These are phyloP conservation scores for Eragrostis curvula DNA, from an alignment of 176 grass and related monocot species.

Conservation along the genomic window DNA sequence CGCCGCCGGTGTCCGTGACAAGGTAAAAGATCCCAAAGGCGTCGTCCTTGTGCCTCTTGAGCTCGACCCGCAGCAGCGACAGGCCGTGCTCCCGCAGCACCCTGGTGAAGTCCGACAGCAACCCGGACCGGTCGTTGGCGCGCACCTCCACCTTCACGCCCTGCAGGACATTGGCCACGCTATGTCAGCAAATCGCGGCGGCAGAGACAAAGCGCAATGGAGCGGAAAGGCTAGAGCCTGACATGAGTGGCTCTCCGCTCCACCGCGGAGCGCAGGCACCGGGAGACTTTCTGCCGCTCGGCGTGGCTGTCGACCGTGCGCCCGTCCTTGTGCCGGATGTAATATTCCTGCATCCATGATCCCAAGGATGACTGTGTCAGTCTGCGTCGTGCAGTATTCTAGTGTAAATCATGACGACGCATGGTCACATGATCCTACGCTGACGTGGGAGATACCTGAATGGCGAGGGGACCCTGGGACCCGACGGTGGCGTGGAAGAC, in stretches of 20 bases:
- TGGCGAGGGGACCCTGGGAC: conserved; percentile 62
- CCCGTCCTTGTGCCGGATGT: conserved; percentile 78
- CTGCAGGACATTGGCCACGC: conserved; percentile 38
- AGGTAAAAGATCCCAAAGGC: conserved; percentile 53
- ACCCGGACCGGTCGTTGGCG: conserved; percentile 46
- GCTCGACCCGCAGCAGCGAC: conserved; percentile 47
- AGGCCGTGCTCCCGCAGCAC: conserved; percentile 63
- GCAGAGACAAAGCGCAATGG: not conserved
- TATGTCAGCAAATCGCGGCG: not conserved
- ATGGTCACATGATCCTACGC: not conserved
- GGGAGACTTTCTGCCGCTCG: conserved; percentile 68
- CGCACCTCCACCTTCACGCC: conserved; percentile 58
- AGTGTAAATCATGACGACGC: not conserved
- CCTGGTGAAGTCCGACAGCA: conserved; percentile 69
- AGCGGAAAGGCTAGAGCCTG: not conserved
- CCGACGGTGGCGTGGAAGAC: conserved; percentile 74
- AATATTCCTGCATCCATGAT: conserved; percentile 60
- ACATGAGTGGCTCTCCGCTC: conserved; percentile 65
- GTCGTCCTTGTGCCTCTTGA: conserved; percentile 53
- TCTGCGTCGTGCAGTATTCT: not conserved
- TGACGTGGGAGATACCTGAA: conserved; percentile 47
- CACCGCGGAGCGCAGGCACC: conserved; percentile 77
- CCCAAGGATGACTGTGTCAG: not conserved
- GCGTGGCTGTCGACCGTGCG: conserved; percentile 54
- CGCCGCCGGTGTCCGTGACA: conserved; percentile 56